Evolutionary conservation across 495 filamentous ascomycete species (phyloP).

Genomic region (Articulospora tetracladia): DNA sequence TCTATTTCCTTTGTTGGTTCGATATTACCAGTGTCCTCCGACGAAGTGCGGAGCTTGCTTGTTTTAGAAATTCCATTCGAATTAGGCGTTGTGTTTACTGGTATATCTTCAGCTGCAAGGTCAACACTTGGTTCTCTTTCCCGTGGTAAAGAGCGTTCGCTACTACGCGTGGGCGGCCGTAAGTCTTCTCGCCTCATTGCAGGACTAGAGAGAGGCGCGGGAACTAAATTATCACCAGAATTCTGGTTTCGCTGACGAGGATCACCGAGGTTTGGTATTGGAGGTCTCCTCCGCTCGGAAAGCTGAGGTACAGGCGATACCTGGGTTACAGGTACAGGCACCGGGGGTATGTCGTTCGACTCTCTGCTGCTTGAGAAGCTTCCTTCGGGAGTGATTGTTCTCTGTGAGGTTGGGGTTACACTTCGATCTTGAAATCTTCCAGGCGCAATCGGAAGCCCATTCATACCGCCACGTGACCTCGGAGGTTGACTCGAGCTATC

Average conservation of each 20-base stretch:
- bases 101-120: background rate
- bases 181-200: slow-evolving; percentile 39
- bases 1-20: background rate
- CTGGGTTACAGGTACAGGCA: slow-evolving; percentile 29
- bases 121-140: slow-evolving; percentile 10
- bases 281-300: slow-evolving; percentile 43
- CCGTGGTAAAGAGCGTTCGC: slow-evolving; percentile 28
- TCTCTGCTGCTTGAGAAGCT: slow-evolving; percentile 16
- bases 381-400: slow-evolving; percentile 21
- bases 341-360: slow-evolving; percentile 30
- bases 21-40: background rate
- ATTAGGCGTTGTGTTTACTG: background rate
- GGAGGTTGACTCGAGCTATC: slow-evolving; percentile 43
- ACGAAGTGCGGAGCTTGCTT: background rate
- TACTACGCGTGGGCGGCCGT: slow-evolving; percentile 39
- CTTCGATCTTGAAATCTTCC: slow-evolving; percentile 31
- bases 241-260: slow-evolving; percentile 11
- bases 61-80: background rate
- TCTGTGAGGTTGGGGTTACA: slow-evolving; percentile 20
- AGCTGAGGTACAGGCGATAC: slow-evolving; percentile 34
- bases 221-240: slow-evolving; percentile 37
- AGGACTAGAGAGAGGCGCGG: slow-evolving; percentile 50
- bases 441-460: slow-evolving; percentile 30
- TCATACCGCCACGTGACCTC: slow-evolving; percentile 42
- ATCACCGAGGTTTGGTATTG: slow-evolving; percentile 40